Conservation (phyloP, 345 rosid genomes). For the Theobroma cacao region DNA sequence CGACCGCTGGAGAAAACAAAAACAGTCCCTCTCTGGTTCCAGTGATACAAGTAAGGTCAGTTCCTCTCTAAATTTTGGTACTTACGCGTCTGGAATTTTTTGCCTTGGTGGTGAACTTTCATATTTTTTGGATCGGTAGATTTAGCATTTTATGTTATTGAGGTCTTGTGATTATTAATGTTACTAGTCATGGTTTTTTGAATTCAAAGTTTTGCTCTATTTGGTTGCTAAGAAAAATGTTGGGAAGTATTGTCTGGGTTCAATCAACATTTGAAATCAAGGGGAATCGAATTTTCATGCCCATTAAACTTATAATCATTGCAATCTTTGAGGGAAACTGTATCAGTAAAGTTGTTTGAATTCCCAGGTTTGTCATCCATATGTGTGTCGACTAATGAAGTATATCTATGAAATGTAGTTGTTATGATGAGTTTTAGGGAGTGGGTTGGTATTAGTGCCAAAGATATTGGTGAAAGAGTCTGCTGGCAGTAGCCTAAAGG, state of each 20-base stretch:
- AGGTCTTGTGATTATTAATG: not conserved
- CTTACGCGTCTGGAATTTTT: not conserved
- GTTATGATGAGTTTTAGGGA: not conserved
- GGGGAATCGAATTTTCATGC: not conserved
- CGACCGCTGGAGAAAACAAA: conserved; percentile 42
- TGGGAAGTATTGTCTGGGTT: not conserved
- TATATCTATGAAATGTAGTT: not conserved
- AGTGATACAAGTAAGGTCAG: conserved; percentile 26
- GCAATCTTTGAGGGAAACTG: not conserved
- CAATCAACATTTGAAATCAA: not conserved
- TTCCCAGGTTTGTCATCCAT: not conserved
- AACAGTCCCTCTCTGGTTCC: conserved; percentile 24
- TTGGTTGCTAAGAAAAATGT: not conserved
- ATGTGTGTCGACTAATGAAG: not conserved
- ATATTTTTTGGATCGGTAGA: not conserved
- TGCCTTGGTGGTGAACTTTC: not conserved
- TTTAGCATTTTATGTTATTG: conserved; percentile 1
- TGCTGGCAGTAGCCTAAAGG: not conserved
- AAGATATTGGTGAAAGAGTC: too few relatives aligned
- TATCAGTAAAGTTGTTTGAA: not conserved
- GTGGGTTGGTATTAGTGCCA: not conserved
- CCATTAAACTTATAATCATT: not conserved
- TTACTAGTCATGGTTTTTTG: not conserved
- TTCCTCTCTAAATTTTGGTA: not conserved
- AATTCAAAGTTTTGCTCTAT: not conserved